Evolutionary conservation across 139 green algal genomes (phyloP), one percentile per base, ranked within the genome.

Genomic region (Ulvella scutata): DNA sequence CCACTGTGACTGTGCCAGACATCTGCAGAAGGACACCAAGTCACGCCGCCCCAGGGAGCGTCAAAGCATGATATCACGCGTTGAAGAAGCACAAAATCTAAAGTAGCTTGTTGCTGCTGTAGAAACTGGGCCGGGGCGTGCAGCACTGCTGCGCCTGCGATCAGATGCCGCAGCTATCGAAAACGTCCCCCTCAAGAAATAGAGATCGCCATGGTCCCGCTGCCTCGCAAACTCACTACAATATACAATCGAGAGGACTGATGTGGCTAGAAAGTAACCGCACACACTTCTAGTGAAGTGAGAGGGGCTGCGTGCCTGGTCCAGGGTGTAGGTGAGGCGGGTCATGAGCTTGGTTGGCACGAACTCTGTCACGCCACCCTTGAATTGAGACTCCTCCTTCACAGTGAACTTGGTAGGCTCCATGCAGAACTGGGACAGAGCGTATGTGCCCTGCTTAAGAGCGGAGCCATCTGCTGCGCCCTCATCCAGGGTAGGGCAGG

Each of bases 341-440:
- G 95, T 99, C 89, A 98, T 97, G n/a, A 99, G 89, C 90, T 96
- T 97, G 73, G 95, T 99, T 79, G 92, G 88, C 10, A 96, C 89
- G 75, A 98, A 98, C 76, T 98, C 91, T 23, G 90, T 43, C 31
- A 90, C 83, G 37, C 86, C 85, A 33, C 82, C 88, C 86, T 94
- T 94, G 83, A 94, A 93, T 72, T 80, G 62, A 39, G 35, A 4
- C 62, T 92, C 89, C 80, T 94, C 89, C 89, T 97, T 97, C 21
- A 97, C 92, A 13, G 83, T 94, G 87, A 96, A 92, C 39, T 81
- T 90, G 75, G 94, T 98, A 74, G 95, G 95, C 92, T 99, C 95
- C 84, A 99, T 88, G 92, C 95, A 99, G 79, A 99, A 93, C 83
- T 97, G 96, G 23, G 89, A 74, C 37, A 99, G 39, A 77, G 85